Evolutionary conservation across 2,329 filamentous ascomycete species (phyloP).

Genomic region (Macrophomina tecta): DNA sequence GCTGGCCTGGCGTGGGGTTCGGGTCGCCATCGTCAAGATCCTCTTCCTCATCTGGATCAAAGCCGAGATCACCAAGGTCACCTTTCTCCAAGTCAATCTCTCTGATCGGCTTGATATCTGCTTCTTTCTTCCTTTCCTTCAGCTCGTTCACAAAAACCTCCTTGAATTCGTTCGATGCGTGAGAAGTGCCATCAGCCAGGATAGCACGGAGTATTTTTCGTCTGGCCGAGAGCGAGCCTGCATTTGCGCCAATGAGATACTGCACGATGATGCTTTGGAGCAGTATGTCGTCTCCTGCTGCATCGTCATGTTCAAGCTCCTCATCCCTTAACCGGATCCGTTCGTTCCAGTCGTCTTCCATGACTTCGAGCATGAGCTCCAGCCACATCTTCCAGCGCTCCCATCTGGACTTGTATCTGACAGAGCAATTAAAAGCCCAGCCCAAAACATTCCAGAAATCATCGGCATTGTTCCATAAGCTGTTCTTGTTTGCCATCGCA

Average conservation of each 20-base stretch:
- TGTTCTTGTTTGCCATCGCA: constrained; percentile 66
- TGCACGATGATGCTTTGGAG: constrained; percentile 64
- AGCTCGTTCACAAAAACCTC: constrained; percentile 74
- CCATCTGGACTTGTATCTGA: constrained; percentile 76
- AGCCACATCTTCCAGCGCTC: constrained; percentile 81
- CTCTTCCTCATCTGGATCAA: constrained; percentile 29
- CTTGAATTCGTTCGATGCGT: constrained; percentile 61
- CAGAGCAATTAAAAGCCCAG: constrained; percentile 92
- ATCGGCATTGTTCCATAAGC: constrained; percentile 75
- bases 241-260: constrained; percentile 58
- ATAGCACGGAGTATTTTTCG: constrained; percentile 68
- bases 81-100: constrained; percentile 20
- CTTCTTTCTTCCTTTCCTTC: constrained; percentile 51
- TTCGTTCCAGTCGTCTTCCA: constrained; percentile 73
- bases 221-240: constrained; percentile 47
- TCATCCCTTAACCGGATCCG: constrained; percentile 59
- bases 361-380: constrained; percentile 75
- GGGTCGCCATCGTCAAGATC: constrained; percentile 24
- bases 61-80: constrained; percentile 24
- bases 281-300: constrained; percentile 41
- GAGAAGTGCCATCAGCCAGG: constrained; percentile 67
- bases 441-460: constrained; percentile 90
- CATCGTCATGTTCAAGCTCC: constrained; percentile 37
- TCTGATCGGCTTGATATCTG: constrained; percentile 27
- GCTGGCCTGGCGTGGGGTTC: not conserved